Percentiles rank a stretch among this genome's conserved stretches.
These are phyloP conservation scores for Podaxis sp. DNA, from an alignment of 768 basidiomycete genomes.

Conservation along the genomic window DNA sequence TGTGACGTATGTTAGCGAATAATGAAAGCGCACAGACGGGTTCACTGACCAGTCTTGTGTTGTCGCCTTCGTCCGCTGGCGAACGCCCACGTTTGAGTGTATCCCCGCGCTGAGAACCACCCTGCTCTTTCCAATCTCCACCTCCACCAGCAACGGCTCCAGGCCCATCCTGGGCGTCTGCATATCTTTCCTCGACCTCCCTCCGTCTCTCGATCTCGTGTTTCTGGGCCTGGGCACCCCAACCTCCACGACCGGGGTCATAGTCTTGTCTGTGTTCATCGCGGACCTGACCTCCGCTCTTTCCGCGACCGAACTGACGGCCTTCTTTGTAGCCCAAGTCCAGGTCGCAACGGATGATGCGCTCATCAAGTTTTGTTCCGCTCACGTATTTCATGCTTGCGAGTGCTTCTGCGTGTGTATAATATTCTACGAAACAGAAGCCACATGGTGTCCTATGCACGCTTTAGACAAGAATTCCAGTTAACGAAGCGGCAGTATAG, in stretches of 20 bases:
- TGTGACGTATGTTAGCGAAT: constrained; percentile 21
- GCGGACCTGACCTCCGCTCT: constrained; percentile 94
- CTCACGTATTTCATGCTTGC: constrained; percentile 92
- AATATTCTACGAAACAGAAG: constrained; percentile 96
- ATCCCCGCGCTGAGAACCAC: constrained; percentile 36
- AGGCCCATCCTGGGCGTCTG: constrained; percentile 74
- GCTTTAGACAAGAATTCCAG: constrained; percentile 15
- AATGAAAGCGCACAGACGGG: too few relatives aligned
- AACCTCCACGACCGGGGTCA: constrained; percentile 93
- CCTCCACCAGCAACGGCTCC: constrained; percentile 83
- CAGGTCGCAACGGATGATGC: constrained; percentile 96
- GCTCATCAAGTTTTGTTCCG: constrained; percentile 98
- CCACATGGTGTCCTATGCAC: constrained; percentile 79
- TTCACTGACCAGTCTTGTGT: constrained; percentile 50
- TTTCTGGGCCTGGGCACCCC: constrained; percentile 85
- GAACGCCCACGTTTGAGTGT: constrained; percentile 71
- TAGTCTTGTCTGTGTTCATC: constrained; percentile 98
- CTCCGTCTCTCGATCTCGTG: constrained; percentile 71
- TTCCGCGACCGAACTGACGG: constrained; percentile 94
- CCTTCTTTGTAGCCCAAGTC: constrained; percentile 97
- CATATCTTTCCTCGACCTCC: constrained; percentile 85
- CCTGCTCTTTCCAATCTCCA: constrained; percentile 78
- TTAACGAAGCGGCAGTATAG: constrained; percentile 7
- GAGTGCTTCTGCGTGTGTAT: constrained; percentile 90
- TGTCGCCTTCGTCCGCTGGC: constrained; percentile 74